A percentile compares a stretch with the other conserved stretches of the same genome.
Evolutionary conservation across 495 filamentous ascomycete genomes (phyloP).

Genomic region (Neurospora tetrasperma): DNA sequence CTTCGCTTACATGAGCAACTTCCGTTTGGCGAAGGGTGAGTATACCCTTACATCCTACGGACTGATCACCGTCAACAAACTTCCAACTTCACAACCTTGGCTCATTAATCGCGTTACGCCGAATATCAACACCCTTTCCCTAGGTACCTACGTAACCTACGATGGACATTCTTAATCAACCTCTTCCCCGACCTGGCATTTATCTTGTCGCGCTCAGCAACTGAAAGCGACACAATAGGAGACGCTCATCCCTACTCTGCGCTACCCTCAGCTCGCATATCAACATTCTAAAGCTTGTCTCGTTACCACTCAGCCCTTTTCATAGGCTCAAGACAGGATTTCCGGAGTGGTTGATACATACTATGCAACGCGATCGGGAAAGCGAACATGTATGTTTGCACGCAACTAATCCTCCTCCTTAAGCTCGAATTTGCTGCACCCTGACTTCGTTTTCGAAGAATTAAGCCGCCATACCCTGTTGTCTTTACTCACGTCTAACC

Average conservation of each 20-base stretch:
- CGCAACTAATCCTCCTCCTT: neutral
- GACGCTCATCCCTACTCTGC: neutral
- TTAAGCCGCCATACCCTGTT: neutral
- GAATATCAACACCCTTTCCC: neutral
- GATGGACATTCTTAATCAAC: neutral
- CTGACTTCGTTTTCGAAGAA: neutral
- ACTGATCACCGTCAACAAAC: neutral
- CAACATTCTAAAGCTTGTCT: neutral
- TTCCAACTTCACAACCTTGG: neutral
- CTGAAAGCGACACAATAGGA: neutral
- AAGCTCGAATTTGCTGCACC: neutral
- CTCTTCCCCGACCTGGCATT: neutral
- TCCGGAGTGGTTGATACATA: neutral
- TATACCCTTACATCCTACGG: neutral
- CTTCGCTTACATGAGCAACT: neutral
- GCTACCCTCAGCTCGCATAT: neutral
- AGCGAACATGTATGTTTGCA: conserved; percentile 8
- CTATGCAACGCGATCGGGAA: conserved; percentile 6
- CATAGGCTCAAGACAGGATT: neutral
- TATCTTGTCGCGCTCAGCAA: neutral
- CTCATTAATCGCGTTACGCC: neutral
- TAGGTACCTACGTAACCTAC: neutral
- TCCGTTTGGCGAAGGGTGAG: neutral
- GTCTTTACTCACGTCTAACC: neutral
- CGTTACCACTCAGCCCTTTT: neutral